Evolutionary conservation across 2,329 filamentous ascomycete genomes (phyloP).

Genomic region (Magnaporthales sp.): DNA sequence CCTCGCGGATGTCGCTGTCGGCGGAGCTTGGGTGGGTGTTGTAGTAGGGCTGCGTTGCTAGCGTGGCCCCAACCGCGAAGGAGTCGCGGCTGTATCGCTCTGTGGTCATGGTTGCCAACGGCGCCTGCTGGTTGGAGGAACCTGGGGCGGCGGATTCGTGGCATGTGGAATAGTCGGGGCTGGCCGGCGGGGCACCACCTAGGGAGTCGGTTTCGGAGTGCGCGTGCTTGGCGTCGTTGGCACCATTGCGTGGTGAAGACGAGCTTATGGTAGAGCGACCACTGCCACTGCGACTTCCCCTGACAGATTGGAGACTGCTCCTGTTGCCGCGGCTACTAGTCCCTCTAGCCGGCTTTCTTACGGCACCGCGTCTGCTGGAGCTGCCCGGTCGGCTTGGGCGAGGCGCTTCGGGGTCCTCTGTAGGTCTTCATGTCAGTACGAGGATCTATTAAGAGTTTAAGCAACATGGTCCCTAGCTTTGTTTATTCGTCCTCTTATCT

Average conservation of each 20-base stretch:
- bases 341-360: neutral
- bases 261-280: neutral
- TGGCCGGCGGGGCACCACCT: neutral
- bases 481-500: no score
- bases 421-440: neutral
- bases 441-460: neutral
- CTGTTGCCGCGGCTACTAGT: neutral
- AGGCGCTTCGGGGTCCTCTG: neutral
- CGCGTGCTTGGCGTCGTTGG: no score
- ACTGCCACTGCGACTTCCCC: neutral
- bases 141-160: neutral
- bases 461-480: no score
- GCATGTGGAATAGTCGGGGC: neutral
- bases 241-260: neutral
- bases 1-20: neutral
- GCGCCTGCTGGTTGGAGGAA: neutral
- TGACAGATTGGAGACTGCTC: neutral
- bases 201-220: neutral
- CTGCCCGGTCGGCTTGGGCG: neutral
- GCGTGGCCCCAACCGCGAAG: neutral
- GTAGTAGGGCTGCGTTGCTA: neutral
- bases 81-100: neutral
- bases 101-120: neutral
- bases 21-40: neutral
- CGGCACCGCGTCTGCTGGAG: neutral